Conservation (phyloP, 495 filamentous ascomycete genomes). For the Collariella sp. region DNA sequence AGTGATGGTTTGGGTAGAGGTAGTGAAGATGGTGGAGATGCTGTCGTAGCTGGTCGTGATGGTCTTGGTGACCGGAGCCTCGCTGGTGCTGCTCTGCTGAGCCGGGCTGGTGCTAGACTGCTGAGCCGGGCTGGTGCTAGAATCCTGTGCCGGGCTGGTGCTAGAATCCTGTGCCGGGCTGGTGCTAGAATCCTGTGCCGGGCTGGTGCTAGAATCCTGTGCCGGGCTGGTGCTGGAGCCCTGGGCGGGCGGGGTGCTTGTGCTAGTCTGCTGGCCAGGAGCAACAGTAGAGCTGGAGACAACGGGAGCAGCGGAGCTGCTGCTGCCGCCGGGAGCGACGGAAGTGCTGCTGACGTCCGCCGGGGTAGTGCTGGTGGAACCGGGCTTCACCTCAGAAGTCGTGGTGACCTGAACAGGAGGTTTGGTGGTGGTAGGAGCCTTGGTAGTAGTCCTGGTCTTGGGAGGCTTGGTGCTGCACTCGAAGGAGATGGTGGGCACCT, state of each 20-base stretch:
- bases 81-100: constrained; percentile 7
- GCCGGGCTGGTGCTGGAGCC: neutral
- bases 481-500: constrained; percentile 70
- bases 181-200: constrained; percentile 7
- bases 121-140: constrained; percentile 1
- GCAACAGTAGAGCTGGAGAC: too few species aligned
- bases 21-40: constrained; percentile 54
- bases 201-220: constrained; percentile 5
- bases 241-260: constrained; percentile 7
- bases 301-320: constrained; percentile 17
- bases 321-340: constrained; percentile 8
- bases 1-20: constrained; percentile 50
- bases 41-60: constrained; percentile 31
- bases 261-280: constrained; percentile 8
- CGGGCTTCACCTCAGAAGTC: constrained; percentile 1
- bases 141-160: neutral
- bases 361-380: neutral
- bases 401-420: constrained; percentile 13
- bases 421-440: constrained; percentile 16
- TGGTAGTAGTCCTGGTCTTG: constrained; percentile 23
- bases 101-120: neutral
- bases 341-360: too few species aligned
- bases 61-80: constrained; percentile 17
- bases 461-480: constrained; percentile 51
- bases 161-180: neutral